Conservation (phyloP, 2,329 filamentous ascomycete species). For the Rutstroemia sp. region DNA sequence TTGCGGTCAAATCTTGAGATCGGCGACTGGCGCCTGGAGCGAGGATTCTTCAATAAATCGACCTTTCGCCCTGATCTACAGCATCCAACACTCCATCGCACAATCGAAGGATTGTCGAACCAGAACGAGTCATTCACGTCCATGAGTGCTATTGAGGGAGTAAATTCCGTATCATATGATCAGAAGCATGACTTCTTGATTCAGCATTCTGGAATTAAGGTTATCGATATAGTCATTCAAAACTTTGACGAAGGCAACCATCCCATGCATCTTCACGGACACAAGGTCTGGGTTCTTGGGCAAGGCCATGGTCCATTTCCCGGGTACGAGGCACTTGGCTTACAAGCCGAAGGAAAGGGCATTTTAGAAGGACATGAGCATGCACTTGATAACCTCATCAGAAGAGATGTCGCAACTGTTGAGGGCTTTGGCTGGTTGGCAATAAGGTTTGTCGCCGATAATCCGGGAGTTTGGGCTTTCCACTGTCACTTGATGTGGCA, state of each 20-base stretch:
- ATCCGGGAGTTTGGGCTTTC: conserved; percentile 50
- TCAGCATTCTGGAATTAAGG: conserved; percentile 46
- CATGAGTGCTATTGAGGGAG: conserved; percentile 39
- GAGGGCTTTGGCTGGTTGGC: conserved; percentile 48
- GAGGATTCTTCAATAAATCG: conserved; percentile 51
- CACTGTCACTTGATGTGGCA: conserved; percentile 56
- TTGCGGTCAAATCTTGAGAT: conserved; percentile 53
- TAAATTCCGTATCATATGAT: conserved; percentile 43
- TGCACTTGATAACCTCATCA: conserved; percentile 34
- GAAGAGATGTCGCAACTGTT: conserved; percentile 46
- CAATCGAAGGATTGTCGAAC: conserved; percentile 37
- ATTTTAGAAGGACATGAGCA: conserved; percentile 30
- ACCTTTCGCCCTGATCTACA: conserved; percentile 43
- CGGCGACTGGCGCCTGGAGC: conserved; percentile 47
- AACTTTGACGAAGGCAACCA: conserved; percentile 66
- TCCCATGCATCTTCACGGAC: conserved; percentile 70
- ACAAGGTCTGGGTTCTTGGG: conserved; percentile 56
- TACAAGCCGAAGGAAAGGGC: conserved; percentile 30
- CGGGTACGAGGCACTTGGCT: conserved; percentile 33
- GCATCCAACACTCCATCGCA: conserved; percentile 43
- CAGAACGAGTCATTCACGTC: conserved; percentile 40
- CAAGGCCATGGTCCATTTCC: conserved; percentile 57
- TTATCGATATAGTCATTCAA: conserved; percentile 73
- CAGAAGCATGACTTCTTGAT: conserved; percentile 50
- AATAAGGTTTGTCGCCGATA: conserved; percentile 49